A percentile compares a stretch with the other conserved stretches of the same genome.
phyloP scores from a whole-genome alignment of 768 basidiomycete genomes.

The Cystofilobasidium capitatum region DNA sequence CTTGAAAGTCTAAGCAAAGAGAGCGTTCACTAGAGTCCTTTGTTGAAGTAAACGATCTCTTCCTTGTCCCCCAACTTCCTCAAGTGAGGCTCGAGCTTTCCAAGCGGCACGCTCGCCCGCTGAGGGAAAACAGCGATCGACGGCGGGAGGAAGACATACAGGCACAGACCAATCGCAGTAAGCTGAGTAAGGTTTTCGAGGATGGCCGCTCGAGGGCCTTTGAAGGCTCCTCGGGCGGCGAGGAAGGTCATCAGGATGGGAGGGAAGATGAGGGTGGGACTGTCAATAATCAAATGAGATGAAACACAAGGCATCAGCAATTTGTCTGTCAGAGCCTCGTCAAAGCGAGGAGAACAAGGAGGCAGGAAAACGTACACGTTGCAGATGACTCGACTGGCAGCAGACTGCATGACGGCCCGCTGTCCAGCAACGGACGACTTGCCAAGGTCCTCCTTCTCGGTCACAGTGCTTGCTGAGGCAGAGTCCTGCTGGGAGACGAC shows the following conservation, averaged over 20 bases:
- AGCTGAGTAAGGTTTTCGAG: slow-evolving; percentile 36
- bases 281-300: slow-evolving; percentile 14
- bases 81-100: slow-evolving; percentile 37
- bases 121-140: slow-evolving; percentile 44
- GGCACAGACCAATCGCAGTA: slow-evolving; percentile 39
- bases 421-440: slow-evolving; percentile 40
- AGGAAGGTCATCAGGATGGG: slow-evolving; percentile 41
- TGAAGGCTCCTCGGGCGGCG: slow-evolving; percentile 37
- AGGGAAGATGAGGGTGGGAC: slow-evolving; percentile 42
- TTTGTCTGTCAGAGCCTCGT: neutral
- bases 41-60: slow-evolving; percentile 42
- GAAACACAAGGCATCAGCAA: neutral
- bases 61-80: slow-evolving; percentile 26
- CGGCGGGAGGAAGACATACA: slow-evolving; percentile 42
- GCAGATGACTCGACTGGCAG: slow-evolving; percentile 40
- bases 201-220: slow-evolving; percentile 36
- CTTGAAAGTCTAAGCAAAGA: no score
- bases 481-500: neutral
- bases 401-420: slow-evolving; percentile 41
- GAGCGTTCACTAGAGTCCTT: slow-evolving; percentile 40
- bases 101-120: slow-evolving; percentile 36
- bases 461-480: slow-evolving; percentile 28
- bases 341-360: neutral
- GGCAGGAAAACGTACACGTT: slow-evolving; percentile 37
- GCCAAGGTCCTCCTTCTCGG: slow-evolving; percentile 38